phyloP scores from a whole-genome alignment of 2,329 filamentous ascomycete species.

The Colletotrichum sp. region DNA sequence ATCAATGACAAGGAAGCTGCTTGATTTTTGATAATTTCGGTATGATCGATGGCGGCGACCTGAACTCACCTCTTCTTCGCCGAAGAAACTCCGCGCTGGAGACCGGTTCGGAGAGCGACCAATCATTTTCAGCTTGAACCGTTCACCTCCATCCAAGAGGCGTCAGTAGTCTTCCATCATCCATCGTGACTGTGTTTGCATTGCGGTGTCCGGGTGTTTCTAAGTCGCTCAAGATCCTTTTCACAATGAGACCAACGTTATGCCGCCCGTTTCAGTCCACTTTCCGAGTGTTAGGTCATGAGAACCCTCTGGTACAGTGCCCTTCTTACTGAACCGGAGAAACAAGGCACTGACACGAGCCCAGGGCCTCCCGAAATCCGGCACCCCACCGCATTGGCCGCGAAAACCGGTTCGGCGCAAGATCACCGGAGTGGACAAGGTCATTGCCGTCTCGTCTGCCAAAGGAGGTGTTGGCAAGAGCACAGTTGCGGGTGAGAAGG shows the following conservation, averaged over 20 bases:
- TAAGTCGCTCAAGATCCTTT: not conserved
- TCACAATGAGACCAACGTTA: conserved; percentile 41
- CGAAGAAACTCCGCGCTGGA: conserved; percentile 1
- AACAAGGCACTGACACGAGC: not conserved
- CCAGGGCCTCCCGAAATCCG: conserved; percentile 84
- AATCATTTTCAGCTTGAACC: not conserved
- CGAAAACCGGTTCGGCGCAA: conserved; percentile 81
- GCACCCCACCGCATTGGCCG: conserved; percentile 59
- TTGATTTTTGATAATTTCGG: not conserved
- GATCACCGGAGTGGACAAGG: conserved; percentile 84
- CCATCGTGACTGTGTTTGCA: not conserved
- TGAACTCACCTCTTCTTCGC: not conserved
- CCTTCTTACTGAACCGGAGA: not conserved
- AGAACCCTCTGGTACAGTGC: conserved; percentile 78
- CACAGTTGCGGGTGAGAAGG: conserved; percentile 75
- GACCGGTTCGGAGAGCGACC: not conserved
- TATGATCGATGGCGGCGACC: not conserved
- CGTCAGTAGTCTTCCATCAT: not conserved
- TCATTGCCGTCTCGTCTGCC: conserved; percentile 96
- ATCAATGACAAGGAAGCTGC: not conserved
- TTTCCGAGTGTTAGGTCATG: conserved; percentile 61
- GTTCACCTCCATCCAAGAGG: not conserved
- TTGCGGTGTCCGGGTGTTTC: not conserved
- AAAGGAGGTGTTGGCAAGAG: conserved; percentile 99
- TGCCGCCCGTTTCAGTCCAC: conserved; percentile 39